Evolutionary conservation across 2,329 filamentous ascomycete species (phyloP), one percentile per base, ranked within the genome.

Genomic region (Fusarium papillatum): DNA sequence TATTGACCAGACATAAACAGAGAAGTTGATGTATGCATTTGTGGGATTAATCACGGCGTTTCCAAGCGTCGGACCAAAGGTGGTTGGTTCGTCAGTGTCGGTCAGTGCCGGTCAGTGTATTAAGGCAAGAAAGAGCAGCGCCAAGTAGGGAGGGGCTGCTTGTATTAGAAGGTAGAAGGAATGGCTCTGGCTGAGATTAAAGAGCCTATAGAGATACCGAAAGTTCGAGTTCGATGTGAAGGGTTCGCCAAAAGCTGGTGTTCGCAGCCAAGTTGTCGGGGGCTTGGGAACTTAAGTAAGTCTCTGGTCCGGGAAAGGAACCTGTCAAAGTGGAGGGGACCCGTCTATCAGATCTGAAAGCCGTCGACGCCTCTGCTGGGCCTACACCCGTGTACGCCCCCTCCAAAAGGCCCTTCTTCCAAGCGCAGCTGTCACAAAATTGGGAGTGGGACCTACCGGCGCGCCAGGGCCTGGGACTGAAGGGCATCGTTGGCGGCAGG

Each of bases 1-100:
- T 80, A 77, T 26, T 79, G 77, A 50, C 69, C 79, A 76, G 82
- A 78, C 82, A 81, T 81, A 76, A 82, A 79, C 66, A 80, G 77
- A 64, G 76, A 73, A 71, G 78, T 76, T 77, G 71, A 63, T 67
- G 69, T 76, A 75, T 75, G 78, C 78, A 80, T 80, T 78, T 74
- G 76, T 46, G 38, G 67, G 69, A 69, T 75, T 78, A 77, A 64
- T 53, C 48, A 66, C 57, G 31, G 50, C 31, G 62, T 72, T 72
- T 69, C 57, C 65, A 66, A 66, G 69, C 59, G 68, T 62, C 53
- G 53, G 61, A 34, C 31, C 64, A 53, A 66, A 63, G 26, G 59
- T 68, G 66, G 59, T 60, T 43, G 68, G 55, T 60, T 43, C 59
- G 70, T 61, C 48, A 61, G 50, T 57, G 66, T 36, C 38, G 31